phyloP scores from a whole-genome alignment of 768 basidiomycete species.

The Naganishia vaughanmartiniae region DNA sequence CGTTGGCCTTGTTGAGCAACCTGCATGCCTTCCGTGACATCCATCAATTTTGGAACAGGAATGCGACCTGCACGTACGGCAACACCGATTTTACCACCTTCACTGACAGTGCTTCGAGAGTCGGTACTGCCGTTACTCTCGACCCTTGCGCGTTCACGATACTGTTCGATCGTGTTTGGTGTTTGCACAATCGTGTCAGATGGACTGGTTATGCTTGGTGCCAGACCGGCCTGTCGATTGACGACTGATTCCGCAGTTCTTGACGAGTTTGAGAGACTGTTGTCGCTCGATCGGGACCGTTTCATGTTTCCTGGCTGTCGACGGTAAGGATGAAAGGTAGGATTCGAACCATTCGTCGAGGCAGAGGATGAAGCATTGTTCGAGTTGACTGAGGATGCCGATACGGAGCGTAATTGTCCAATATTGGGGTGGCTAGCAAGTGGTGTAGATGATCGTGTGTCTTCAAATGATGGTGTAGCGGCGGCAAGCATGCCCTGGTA shows the following conservation, averaged over 20 bases:
- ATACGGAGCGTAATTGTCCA: background rate
- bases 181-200: slow-evolving; percentile 4
- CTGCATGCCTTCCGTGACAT: slow-evolving; percentile 14
- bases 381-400: background rate
- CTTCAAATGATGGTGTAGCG: slow-evolving; percentile 8
- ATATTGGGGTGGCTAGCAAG: background rate
- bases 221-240: background rate
- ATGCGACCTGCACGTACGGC: slow-evolving; percentile 14
- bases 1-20: background rate
- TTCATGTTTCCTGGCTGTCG: slow-evolving; percentile 20
- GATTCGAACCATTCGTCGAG: background rate
- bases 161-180: slow-evolving; percentile 10
- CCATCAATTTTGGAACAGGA: slow-evolving; percentile 11
- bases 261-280: background rate
- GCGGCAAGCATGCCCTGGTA: slow-evolving; percentile 2
- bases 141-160: slow-evolving; percentile 8
- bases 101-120: slow-evolving; percentile 14
- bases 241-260: background rate
- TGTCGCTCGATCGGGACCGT: slow-evolving; percentile 14
- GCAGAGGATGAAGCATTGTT: background rate
- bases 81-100: slow-evolving; percentile 5
- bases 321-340: slow-evolving; percentile 26
- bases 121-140: slow-evolving; percentile 19
- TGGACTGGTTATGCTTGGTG: slow-evolving; percentile 6
- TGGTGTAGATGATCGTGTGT: slow-evolving; percentile 16